These are phyloP conservation scores for Apiotrichum laibachii DNA, from an alignment of 1,284 basidiomycete species.

Conservation along the genomic window DNA sequence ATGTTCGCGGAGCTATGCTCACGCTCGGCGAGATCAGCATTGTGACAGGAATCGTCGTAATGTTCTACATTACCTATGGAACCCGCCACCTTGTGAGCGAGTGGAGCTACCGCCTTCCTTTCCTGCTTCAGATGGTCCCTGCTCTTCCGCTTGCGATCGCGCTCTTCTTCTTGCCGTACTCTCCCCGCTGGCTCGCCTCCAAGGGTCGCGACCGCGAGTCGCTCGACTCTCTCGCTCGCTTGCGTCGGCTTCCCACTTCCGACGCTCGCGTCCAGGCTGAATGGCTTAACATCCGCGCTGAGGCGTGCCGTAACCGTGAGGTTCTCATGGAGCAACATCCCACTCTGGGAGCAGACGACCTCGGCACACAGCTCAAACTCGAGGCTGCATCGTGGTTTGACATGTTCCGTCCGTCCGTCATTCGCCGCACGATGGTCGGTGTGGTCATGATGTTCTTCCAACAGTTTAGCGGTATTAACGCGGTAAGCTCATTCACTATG, in stretches of 20 bases:
- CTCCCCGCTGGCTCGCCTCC: constrained; percentile 61
- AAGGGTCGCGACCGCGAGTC: constrained; percentile 36
- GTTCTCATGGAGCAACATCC: constrained; percentile 22
- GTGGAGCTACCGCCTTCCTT: constrained; percentile 36
- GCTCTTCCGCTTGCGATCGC: constrained; percentile 45
- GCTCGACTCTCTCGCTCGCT: constrained; percentile 31
- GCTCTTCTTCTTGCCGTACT: constrained; percentile 54
- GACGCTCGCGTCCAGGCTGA: constrained; percentile 43
- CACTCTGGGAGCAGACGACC: constrained; percentile 11
- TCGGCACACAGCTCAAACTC: constrained; percentile 21
- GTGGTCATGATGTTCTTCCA: constrained; percentile 34
- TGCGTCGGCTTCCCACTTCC: constrained; percentile 35
- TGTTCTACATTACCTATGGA: constrained; percentile 27
- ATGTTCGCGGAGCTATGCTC: constrained; percentile 69
- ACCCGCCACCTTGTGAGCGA: constrained; percentile 20
- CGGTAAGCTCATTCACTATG: constrained; percentile 4
- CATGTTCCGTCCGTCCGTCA: constrained; percentile 26
- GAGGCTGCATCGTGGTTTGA: constrained; percentile 26
- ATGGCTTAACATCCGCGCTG: constrained; percentile 42
- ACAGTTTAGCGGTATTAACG: constrained; percentile 36
- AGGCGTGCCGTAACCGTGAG: constrained; percentile 29
- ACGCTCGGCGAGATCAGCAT: constrained; percentile 72
- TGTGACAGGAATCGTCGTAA: constrained; percentile 55
- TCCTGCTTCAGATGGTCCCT: constrained; percentile 39
- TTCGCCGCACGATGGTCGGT: constrained; percentile 27